Base-by-base conservation (phyloP, 78 protist genomes). In the Cyanophora paradoxa region DNA sequence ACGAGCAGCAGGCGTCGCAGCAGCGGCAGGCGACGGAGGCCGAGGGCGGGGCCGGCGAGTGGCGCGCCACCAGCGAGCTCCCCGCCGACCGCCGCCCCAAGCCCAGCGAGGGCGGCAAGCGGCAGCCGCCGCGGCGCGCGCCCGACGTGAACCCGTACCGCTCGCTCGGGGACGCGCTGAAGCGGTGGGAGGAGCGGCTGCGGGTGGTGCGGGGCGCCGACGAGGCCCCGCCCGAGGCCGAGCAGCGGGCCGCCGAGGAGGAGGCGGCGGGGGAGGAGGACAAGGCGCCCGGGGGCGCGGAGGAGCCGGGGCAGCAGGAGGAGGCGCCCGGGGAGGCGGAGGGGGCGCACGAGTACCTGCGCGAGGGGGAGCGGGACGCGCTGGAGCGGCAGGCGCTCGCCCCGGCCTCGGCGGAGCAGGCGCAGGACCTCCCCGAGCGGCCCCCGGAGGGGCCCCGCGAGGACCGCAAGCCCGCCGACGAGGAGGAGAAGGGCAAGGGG, bases 141-240 rank as follows among this genome's bases (percentile, higher is more conserved):
- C 48, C 41, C 20, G 69, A 84, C 39, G 22, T 74, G 26, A 90
- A 90, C 70, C 94, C 94, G n/a, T 79, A 50, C 76, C 58, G 79
- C 14, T 22, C 42, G 10, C 72, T 90, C 10, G 94, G 92, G 52
- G 87, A 81, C 5, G 78, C 86, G 28, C 42, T 79, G 28, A 3
- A 83, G 68, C 1, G 0, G n/a, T 90, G 92, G 91, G 5, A 39
- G 11, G 59, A 76, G 57, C 44, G 41, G 31, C 78, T 82, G 52
- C 42, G 74, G 34, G 8, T 86, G 75, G 3, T 76, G 22, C 66
- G 81, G 30, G 33, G 1, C 0, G n/a, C 41, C 13, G 68, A 56
- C 31, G 57, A 57, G 13, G 54, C 4, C 42, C 39, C 8, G 41
- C 30, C 39, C 2, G 48, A 7, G 30, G n/a, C 1, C 57, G 76